Base-by-base conservation (phyloP, 2,329 filamentous ascomycete species). In the Diaporthe batatas region DNA sequence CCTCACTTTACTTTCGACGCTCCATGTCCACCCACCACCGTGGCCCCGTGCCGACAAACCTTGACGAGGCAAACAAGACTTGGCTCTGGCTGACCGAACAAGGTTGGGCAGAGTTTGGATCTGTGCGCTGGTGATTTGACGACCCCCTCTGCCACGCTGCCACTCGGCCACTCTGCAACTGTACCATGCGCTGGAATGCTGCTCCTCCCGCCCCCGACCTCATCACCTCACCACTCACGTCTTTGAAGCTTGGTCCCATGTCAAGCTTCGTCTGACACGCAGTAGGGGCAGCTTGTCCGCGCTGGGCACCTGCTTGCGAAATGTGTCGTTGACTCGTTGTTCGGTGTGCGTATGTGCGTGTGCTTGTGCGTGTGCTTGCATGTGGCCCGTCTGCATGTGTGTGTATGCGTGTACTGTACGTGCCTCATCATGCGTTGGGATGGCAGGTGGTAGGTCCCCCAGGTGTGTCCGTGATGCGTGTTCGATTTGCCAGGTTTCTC, bases 1-100 rank as follows among this genome's bases (percentile, higher is more conserved):
- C 62, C 62, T 65, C 62, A 65, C 62, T 65, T 65, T 65, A 65
- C 62, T 65, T 65, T 65, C 62, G 62, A 53, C 62, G 23, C 51
- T 65, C 62, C 62, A 36, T 65, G 62, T 25, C 62, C 62, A 65
- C 59, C 59, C 59, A 65, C 49, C 59, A 29, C 59, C 42, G 59
- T 34, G 44, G 42, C 59, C 59, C 59, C 59, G 59, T 34, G 59
- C 42, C 59, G 59, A 32, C 42, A 65, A 44, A 44, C 44, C 59
- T 23, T 65, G 29, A 23, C n/a, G 6, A 23, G 14, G 32, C 6
- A 51, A 36, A 47, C 6, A 51, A 36, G 44, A 16, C 44, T 65
- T 65, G 59, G 59, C 59, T 51, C 62, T 65, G 59, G 59, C 59
- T 51, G 44, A 65, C 62, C 42, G 59, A 51, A 65, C 59, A 65